Base-by-base conservation (phyloP, 2,329 filamentous ascomycete genomes). In the Purpureocillium takamizusanense region DNA sequence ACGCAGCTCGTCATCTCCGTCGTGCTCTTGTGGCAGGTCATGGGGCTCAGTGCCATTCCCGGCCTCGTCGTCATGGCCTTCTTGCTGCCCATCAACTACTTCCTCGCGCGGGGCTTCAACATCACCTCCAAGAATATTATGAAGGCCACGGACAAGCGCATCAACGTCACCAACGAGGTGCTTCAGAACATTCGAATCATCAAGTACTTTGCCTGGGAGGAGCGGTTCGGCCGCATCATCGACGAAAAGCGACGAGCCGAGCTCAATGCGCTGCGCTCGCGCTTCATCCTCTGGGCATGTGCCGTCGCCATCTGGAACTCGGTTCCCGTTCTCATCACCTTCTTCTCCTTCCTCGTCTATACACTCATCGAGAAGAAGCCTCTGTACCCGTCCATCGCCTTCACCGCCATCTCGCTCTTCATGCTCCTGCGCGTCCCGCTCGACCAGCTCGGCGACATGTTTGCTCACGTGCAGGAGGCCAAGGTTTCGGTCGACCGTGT, bases 161-260 rank as follows among this genome's bases (percentile, higher is more conserved):
- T 98, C 46, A 86, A 95, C 55, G 83, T 88, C 4, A 98, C 92
- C 5, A 98, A 98, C 57, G 92, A 98, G 61, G 85, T 97, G 7
- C 69, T 98, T 21, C 89, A 94, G 55, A 98, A 97, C 52, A 97
- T 98, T 48, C 81, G 92, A 37, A 95, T 98, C 57, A 97, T 98
- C 75, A 98, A 98, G 58, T 98, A 92, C 61, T 98, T 98, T 57
- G 90, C 92, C 0, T 98, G 92, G 92, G 92, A 98, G 60, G 80
- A 88, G 51, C 83, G 90, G 3, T 98, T 95, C 57, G 78, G 85
- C 41, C 76, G 78, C 16, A 79, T 86, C 39, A 87, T 98, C 27
- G 84, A 94, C 43, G 90, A 95, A 58, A 95, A 95, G 65, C 80
- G 92, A 45, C 70, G 72, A 32, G 69, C 69, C 3, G 92, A 98